Evolutionary conservation across 192 early-diverging fungal species (phyloP), one percentile per base, ranked within the genome.

Genomic region (Backusella liffmaniae): DNA sequence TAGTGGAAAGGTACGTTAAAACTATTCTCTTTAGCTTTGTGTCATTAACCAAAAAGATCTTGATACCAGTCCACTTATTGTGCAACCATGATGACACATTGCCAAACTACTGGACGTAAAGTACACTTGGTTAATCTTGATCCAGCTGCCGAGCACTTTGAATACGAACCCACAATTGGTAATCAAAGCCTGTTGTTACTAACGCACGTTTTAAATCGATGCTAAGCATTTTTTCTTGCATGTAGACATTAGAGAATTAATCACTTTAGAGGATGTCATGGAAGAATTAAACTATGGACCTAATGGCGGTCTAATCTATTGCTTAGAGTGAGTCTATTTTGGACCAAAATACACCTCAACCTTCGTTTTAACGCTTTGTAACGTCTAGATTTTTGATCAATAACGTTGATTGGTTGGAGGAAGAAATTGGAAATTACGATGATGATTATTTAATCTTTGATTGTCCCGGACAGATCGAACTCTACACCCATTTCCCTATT

Each of bases 401-500:
- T 65, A 99, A 99, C 79, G 76, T 98, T 36, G 96, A 99, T 80
- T 99, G 97, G 95, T 82, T 99, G 26, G 96, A 98, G 84, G 95
- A 98, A 56, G 93, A 96, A 82, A 85, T 98, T 7, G 91, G 94
- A 9, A 87, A 90, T 68, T 97, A 92, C 72, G 96, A 96, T 42
- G 96, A 99, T 78, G 98, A 99, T 79, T 98, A 98, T 77, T 84
- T 99, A 53, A 96, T 99, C 59, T 90, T 99, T 66, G 98, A 99
- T 82, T 97, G 97, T 76, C 98, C 98, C 12, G 93, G 97, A 4
- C 96, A 99, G 82, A 99, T 99, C 76, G 98, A 99, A 84, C 88
- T 99, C 16, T 99, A 99, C 83, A 99, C 98, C 35, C 97, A 99
- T 79, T 95, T 96, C 72, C 93, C 96, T 32, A 95, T 98, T 72